Conservation (phyloP, 805 yeast genomes). For the Candida pseudofarinosa region DNA sequence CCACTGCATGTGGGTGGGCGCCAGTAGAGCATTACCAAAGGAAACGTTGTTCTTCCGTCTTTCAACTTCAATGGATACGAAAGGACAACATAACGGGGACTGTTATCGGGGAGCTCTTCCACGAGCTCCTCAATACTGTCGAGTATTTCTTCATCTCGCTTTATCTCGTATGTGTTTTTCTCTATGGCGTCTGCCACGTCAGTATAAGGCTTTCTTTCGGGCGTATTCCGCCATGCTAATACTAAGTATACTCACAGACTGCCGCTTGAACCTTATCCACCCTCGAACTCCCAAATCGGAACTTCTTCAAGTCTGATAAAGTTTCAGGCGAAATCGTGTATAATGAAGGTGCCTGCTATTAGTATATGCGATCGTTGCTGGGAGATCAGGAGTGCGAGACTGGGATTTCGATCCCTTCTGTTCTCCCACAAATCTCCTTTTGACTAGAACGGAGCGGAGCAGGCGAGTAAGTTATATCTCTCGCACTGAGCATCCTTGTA, state of each 20-base stretch:
- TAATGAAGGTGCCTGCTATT: constrained; percentile 34
- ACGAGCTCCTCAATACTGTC: constrained; percentile 55
- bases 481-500: too few relatives aligned
- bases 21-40: constrained; percentile 81
- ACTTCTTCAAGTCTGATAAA: constrained; percentile 56
- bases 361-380: neutral
- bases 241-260: constrained; percentile 41
- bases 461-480: too few relatives aligned
- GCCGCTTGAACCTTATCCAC: constrained; percentile 57
- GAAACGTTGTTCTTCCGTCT: constrained; percentile 73
- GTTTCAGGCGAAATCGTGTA: constrained; percentile 65
- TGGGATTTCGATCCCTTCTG: too few relatives aligned
- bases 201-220: neutral
- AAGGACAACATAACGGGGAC: constrained; percentile 71
- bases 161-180: constrained; percentile 48
- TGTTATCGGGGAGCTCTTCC: constrained; percentile 77
- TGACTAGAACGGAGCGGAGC: too few relatives aligned
- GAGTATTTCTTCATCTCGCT: constrained; percentile 43
- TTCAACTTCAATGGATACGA: constrained; percentile 67
- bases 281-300: constrained; percentile 70
- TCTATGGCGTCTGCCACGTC: constrained; percentile 47
- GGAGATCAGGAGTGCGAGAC: neutral
- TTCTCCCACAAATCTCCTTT: too few relatives aligned
- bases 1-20: constrained; percentile 84
- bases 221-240: too few relatives aligned